Evolutionary conservation across 2,329 filamentous ascomycete genomes (phyloP), one percentile per base, ranked within the genome.

Genomic region (Cucurbitaria berberidis): DNA sequence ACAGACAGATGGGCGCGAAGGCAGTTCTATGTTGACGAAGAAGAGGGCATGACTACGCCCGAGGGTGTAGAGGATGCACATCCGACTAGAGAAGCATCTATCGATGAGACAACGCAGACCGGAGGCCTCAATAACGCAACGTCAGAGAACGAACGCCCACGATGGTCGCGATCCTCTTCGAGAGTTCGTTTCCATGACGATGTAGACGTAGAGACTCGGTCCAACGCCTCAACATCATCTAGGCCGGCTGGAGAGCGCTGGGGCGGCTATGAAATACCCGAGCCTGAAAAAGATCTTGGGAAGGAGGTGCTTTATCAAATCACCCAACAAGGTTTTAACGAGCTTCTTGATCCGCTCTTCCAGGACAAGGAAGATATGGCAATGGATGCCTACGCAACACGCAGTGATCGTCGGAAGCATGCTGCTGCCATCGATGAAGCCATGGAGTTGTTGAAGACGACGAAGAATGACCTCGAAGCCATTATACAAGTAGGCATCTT

Each of bases 241-340:
- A 81, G 86, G 40, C 86, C 89, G 6, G 65, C 82, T 29, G 79
- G 80, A 11, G 88, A 93, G 72, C 82, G 88, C 51, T 91, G 88
- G 87, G 88, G 88, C 43, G 88, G 88, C 16, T 88, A 90, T 73
- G 89, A 91, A 46, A 87, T 96, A 15, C 89, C 90, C 0, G 86
- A 90, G 60, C 87, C 89, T 0, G 92, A 96, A 72, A 84, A 84
- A 53, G 92, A 96, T 71, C 87, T 91, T 5, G 91, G 91, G 32
- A 91, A 89, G 63, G 91, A 98, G 69, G 89, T 97, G 3, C 79
- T 98, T 1, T 97, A 96, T 68, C 90, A 96, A 72, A 87, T 96
- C 27, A 92, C 91, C 0, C 92, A 97, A 73, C 89, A 96, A 74
- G 89, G 91, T 0, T 91, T 96, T 77, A 97, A 98, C 67, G 92